Evolutionary conservation across 1,284 basidiomycete genomes (phyloP), one percentile per base, ranked within the genome.

Genomic region (Naganishia sp.): DNA sequence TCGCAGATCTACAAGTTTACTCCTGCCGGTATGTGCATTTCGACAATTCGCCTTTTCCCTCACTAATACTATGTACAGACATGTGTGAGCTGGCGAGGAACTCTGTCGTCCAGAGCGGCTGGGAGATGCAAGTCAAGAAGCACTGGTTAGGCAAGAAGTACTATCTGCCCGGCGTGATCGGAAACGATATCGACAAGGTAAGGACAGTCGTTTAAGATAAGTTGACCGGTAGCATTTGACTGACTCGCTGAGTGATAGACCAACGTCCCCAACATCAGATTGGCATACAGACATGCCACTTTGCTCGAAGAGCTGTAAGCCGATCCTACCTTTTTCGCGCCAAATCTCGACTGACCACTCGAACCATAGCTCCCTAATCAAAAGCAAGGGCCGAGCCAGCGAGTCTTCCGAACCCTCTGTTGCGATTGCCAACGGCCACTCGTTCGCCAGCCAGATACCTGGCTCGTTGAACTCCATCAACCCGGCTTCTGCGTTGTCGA

Each of bases 51-150:
- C 53, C n/a, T 11, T 21, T 31, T 44, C 11, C 16, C 9, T 7
- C 21, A 21, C 59, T 66, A 11, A 69, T 18, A 15, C 25, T 25
- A 15, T 33, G 10, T 49, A 6, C 69, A 71, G 84, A 85, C 72
- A 85, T 86, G 84, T 86, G 84, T 54, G 95, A 99, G 81, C 85
- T 99, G 31, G 95, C 96, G 21, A 87, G 95, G 54, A 99, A 98
- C 81, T 94, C 92, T 2, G 95, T 98, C 43, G 83, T 93, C 63
- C 96, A 99, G 78, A 94, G 90, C 71, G 96, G 96, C 1, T 99
- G 98, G 80, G 96, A 99, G 81, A 98, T 98, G 93, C 90, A 96
- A 78, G 81, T 98, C 74, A 99, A 99, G 81, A 87, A 93, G 16
- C 96, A 97, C 79, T 99, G 96, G 95, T 83, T 96, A 3, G 93